phyloP scores from a whole-genome alignment of 345 rosid genomes.

The Streptanthus diversifolius region DNA sequence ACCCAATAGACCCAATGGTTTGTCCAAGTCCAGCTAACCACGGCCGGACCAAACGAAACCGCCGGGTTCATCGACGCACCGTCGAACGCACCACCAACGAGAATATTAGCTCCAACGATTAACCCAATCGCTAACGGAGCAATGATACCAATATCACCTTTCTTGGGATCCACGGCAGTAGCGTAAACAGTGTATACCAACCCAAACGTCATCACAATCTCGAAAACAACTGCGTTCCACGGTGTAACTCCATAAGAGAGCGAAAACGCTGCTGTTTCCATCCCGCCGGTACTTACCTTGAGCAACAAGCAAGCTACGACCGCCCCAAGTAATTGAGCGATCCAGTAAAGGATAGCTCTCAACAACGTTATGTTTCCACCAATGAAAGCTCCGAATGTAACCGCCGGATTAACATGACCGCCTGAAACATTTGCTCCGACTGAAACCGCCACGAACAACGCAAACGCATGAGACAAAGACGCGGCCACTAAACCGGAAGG shows the following conservation, averaged over 20 bases:
- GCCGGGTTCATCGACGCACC: slow-evolving; percentile 98
- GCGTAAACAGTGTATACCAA: slow-evolving; percentile 88
- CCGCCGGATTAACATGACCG: slow-evolving; percentile 89
- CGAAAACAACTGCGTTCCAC: slow-evolving; percentile 76
- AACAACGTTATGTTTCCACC: slow-evolving; percentile 70
- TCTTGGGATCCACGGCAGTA: slow-evolving; percentile 88
- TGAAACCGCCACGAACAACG: slow-evolving; percentile 67
- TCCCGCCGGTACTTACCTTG: slow-evolving; percentile 63
- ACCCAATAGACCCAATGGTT: slow-evolving; percentile 95
- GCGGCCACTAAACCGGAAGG: slow-evolving; percentile 74
- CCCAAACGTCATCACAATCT: slow-evolving; percentile 95
- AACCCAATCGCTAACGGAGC: slow-evolving; percentile 90
- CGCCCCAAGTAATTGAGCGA: slow-evolving; percentile 77
- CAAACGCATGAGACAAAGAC: slow-evolving; percentile 69
- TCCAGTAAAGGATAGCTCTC: slow-evolving; percentile 69
- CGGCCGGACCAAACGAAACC: slow-evolving; percentile 88
- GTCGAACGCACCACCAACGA: slow-evolving; percentile 86
- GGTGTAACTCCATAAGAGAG: slow-evolving; percentile 64
- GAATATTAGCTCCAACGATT: slow-evolving; percentile 89
- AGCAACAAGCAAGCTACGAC: slow-evolving; percentile 79
- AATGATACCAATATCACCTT: slow-evolving; percentile 67
- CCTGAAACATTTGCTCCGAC: slow-evolving; percentile 82
- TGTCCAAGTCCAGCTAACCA: slow-evolving; percentile 93
- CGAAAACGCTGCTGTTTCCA: slow-evolving; percentile 63
- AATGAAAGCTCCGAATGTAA: slow-evolving; percentile 76